Conservation (phyloP, 768 basidiomycete species). For the Termitomyces eurrhizus region DNA sequence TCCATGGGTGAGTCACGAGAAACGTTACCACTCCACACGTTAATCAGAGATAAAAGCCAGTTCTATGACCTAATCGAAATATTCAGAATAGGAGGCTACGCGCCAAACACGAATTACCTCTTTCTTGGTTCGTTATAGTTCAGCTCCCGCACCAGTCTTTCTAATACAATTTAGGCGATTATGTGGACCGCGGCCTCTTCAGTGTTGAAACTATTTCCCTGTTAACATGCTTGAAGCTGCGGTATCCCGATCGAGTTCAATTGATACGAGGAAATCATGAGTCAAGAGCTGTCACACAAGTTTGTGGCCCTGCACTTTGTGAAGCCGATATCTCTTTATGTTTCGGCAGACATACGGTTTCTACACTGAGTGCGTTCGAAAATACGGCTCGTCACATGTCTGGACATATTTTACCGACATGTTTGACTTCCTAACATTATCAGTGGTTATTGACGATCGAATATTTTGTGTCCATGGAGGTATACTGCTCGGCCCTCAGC, state of each 20-base stretch:
- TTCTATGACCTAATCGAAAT: constrained; percentile 99
- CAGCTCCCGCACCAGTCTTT: constrained; percentile 8
- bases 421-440: constrained; percentile 98
- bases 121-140: constrained; percentile 76
- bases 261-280: constrained; percentile 98
- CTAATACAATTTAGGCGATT: constrained; percentile 67
- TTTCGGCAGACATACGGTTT: constrained; percentile 88
- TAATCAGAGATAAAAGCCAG: constrained; percentile 65
- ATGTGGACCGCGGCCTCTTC: constrained; percentile 96
- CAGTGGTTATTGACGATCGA: constrained; percentile 96
- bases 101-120: constrained; percentile 95
- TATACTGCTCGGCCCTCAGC: constrained; percentile 28
- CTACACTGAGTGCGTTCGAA: constrained; percentile 96
- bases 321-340: constrained; percentile 20
- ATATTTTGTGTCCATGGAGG: constrained; percentile 99
- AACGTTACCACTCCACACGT: constrained; percentile 14
- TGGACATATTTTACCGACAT: constrained; percentile 99
- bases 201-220: constrained; percentile 98
- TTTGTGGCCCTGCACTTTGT: constrained; percentile 37
- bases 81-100: constrained; percentile 96
- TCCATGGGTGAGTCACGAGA: constrained; percentile 80
- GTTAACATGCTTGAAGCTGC: constrained; percentile 91
- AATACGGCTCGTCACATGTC: constrained; percentile 93
- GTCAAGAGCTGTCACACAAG: constrained; percentile 96
- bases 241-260: constrained; percentile 95